A percentile compares a stretch with the other conserved stretches of the same genome.
Conservation (phyloP, 345 rosid species). For the Brassica rapa region DNA sequence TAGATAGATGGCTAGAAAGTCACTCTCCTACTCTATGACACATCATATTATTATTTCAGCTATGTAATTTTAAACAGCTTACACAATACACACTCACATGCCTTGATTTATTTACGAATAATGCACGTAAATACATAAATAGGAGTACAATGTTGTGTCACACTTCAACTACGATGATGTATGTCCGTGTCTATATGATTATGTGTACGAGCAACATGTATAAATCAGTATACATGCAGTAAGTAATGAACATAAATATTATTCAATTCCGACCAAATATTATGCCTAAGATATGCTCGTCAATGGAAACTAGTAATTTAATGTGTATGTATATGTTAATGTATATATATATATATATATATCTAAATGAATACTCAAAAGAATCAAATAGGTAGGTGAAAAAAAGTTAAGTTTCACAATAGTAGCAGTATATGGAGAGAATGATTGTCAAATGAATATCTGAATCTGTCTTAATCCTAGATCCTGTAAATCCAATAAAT, state of each 20-base stretch:
- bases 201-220: conserved; percentile 21
- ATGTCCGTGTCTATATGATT: conserved; percentile 24
- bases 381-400: conserved; percentile 39
- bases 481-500: conserved; percentile 56
- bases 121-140: conserved; percentile 38
- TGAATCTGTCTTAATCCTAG: conserved; percentile 30
- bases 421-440: conserved; percentile 23
- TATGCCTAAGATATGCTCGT: conserved; percentile 1
- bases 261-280: conserved; percentile 5
- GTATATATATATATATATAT: neutral
- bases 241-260: neutral
- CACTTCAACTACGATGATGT: conserved; percentile 33
- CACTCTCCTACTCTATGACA: conserved; percentile 34
- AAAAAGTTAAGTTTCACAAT: conserved; percentile 27
- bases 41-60: conserved; percentile 24
- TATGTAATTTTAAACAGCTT: conserved; percentile 20
- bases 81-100: conserved; percentile 39
- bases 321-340: conserved; percentile 3
- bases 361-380: neutral
- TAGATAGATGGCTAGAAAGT: conserved; percentile 37
- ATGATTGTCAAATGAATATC: conserved; percentile 47
- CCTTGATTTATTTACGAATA: conserved; percentile 25
- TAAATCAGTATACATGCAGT: neutral
- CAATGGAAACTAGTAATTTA: conserved; percentile 14
- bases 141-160: conserved; percentile 46